These are phyloP conservation scores for Candida sp. DNA, from an alignment of 1,139 yeast species.

Conservation along the genomic window DNA sequence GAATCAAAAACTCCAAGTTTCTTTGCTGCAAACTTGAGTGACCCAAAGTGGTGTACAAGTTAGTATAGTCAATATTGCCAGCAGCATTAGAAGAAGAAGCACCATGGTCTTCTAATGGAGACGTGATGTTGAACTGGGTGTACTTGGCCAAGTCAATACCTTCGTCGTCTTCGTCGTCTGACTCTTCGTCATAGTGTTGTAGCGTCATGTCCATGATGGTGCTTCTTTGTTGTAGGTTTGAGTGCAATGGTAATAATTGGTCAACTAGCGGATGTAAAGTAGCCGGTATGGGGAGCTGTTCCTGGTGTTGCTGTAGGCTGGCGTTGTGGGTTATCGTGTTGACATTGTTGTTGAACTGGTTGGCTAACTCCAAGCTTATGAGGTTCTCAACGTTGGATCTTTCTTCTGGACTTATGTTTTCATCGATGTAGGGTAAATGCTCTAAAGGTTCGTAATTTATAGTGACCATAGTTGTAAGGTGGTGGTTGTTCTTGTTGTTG, in stretches of 20 bases:
- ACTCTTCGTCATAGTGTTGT: slow-evolving; percentile 35
- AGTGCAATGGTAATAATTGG: slow-evolving; percentile 25
- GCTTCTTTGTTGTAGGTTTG: slow-evolving; percentile 1
- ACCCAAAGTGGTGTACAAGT: slow-evolving; percentile 35
- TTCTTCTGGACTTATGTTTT: slow-evolving; percentile 33
- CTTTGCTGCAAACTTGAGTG: slow-evolving; percentile 35
- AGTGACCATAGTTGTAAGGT: slow-evolving; percentile 24
- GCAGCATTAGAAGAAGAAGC: neutral
- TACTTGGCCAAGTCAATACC: slow-evolving; percentile 38
- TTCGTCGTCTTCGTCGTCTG: slow-evolving; percentile 22
- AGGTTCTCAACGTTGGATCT: slow-evolving; percentile 38
- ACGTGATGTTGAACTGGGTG: slow-evolving; percentile 26
- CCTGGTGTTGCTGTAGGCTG: slow-evolving; percentile 4
- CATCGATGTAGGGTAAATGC: slow-evolving; percentile 36
- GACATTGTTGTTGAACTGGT: slow-evolving; percentile 17
- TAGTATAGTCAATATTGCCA: slow-evolving; percentile 18
- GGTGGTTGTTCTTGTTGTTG: neutral
- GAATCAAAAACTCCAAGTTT: slow-evolving; percentile 24
- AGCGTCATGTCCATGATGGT: slow-evolving; percentile 7
- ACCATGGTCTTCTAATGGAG: slow-evolving; percentile 14
- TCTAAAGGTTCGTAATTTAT: slow-evolving; percentile 33
- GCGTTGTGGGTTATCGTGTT: slow-evolving; percentile 11
- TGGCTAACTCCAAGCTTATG: slow-evolving; percentile 30
- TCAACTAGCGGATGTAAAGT: slow-evolving; percentile 34
- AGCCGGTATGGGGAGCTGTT: neutral